Evolutionary conservation across 108 stramenopile species (phyloP), one percentile per base, ranked within the genome.

Genomic region (Phaeodactylum tricornutum): DNA sequence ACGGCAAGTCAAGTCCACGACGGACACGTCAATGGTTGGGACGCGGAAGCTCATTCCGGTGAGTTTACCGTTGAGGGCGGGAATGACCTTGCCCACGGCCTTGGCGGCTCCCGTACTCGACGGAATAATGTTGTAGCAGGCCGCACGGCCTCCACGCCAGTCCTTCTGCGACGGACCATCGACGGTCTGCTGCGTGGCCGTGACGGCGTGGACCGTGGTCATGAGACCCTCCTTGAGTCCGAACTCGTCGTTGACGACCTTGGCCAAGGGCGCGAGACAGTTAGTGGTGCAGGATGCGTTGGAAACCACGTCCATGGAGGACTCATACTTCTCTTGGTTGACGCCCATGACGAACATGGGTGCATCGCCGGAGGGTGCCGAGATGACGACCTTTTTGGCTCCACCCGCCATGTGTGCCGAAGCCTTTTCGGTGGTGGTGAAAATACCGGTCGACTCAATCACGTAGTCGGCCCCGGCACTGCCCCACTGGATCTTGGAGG

Each of bases 301-400:
- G 72, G 96, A 98, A 21, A 98, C 91, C 54, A 98, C 77, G 67
- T 87, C 71, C 72, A 87, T 79, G 59, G 55, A 66, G 28, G 64
- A 51, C 5, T 84, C 69, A 68, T 94, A 96, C 33, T 75, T 66
- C 23, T 66, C 72, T 55, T 85, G 67, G 81, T 98, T 98, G 31
- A 98, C 97, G 49, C 97, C 97, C 75, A 95, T 87, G 6, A 98
- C 97, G 50, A 92, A 98, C 97, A 96, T 98, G 29, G 97, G 97
- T 16, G 94, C 94, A 69, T 91, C 88, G 23, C 79, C 83, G 24
- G 91, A 90, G 17, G 94, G 89, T 35, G 97, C 97, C 25, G 92
- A 94, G 78, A 98, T 91, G 57, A 98, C 64, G 34, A 89, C 87
- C 79, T 95, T 97, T 86, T 94, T 93, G 57, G 93, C 94, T 26